Evolutionary conservation across 2,329 filamentous ascomycete genomes (phyloP), one percentile per base, ranked within the genome.

Genomic region (Aspergillus sp.): DNA sequence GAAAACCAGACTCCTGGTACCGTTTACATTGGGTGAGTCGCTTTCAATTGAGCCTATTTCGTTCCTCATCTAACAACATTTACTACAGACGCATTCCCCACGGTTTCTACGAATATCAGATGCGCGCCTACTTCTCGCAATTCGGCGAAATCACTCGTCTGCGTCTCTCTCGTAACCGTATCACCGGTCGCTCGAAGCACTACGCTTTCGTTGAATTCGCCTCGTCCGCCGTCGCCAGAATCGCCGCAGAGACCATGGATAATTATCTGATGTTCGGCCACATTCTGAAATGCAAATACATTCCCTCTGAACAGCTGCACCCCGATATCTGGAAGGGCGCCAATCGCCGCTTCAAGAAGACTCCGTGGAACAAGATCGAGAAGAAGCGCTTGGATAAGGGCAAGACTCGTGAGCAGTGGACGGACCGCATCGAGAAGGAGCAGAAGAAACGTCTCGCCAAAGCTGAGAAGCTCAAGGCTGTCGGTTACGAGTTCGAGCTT

Each of bases 81-180:
- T 45, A 48, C 22, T 37, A 7, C 49, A 80, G 79, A 47, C 88
- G 90, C 55, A 85, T 95, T 51, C 90, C 90, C 35, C 88, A 93
- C 72, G 88, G 93, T 72, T 98, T 98, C 81, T 97, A 91, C 77
- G 93, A 98, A 74, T 82, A 90, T 62, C 86, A 97, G 73, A 94
- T 98, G 86, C 83, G 82, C 59, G 83, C 84, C 55, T 98, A 97
- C 76, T 95, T 97, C 65, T 81, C 83, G 47, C 93, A 98, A 69
- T 98, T 98, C 59, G 93, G 93, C 58, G 76, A 81, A 12, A 89
- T 98, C 60, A 81, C 76, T 45, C 83, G 76, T 48, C 78, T 96
- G 49, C 84, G 91, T 53, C 78, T 98, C 41, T 93, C 90, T 23
- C 85, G 93, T 60, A 97, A 95, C 77, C 89, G 87, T 71, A 86